Conservation (phyloP, 73 alveolate species). For the Stentor coeruleus region DNA sequence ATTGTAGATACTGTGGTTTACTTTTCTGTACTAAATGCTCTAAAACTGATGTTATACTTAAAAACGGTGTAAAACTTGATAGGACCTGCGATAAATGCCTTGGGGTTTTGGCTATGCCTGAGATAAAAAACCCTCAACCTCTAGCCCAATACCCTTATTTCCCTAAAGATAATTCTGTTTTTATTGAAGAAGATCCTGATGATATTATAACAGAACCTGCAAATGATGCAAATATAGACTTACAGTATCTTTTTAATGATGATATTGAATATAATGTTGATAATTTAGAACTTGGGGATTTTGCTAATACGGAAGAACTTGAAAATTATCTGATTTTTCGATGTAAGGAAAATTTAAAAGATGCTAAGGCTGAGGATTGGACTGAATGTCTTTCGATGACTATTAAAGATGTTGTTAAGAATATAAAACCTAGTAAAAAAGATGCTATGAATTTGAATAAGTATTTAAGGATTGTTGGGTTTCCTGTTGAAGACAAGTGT, state of each 20-base stretch:
- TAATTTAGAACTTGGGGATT: not conserved
- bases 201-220: not conserved
- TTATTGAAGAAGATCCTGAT: not conserved
- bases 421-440: not conserved
- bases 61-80: not conserved
- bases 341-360: not conserved
- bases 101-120: not conserved
- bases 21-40: constrained; percentile 81
- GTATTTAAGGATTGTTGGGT: not conserved
- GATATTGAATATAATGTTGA: not conserved
- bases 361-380: not conserved
- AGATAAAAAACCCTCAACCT: not conserved
- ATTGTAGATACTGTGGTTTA: constrained; percentile 83
- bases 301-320: not conserved
- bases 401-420: not conserved
- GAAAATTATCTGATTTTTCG: not conserved
- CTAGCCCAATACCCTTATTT: not conserved
- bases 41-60: not conserved
- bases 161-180: not conserved
- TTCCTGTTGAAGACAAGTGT: not conserved
- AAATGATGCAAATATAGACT: not conserved
- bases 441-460: not conserved
- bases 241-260: not conserved
- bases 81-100: constrained; percentile 1
- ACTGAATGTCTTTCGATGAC: not conserved